A percentile compares a stretch with the other conserved stretches of the same genome.
These are phyloP conservation scores for Coemansia sp. DNA, from an alignment of 192 early-diverging fungal species.

Conservation along the genomic window DNA sequence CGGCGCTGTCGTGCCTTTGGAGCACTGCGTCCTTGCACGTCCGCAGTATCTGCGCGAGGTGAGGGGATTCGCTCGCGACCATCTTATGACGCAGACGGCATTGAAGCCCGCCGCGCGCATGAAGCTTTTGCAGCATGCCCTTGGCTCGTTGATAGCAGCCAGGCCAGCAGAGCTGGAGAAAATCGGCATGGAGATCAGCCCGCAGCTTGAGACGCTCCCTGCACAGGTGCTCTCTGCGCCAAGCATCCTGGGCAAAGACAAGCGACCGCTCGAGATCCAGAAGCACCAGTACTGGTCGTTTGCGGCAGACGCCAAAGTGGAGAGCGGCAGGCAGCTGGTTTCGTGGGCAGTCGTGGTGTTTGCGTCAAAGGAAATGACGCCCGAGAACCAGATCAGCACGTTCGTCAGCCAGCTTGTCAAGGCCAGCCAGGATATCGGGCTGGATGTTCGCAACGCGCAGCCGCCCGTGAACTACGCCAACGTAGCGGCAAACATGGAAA, in stretches of 20 bases:
- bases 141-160: background rate
- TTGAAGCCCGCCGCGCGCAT: background rate
- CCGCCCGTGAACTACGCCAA: conserved; percentile 17
- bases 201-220: conserved; percentile 4
- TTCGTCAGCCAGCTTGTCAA: conserved; percentile 26
- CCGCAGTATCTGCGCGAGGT: conserved; percentile 5
- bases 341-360: conserved; percentile 33
- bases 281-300: background rate
- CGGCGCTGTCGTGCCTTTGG: conserved; percentile 10
- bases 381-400: conserved; percentile 1
- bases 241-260: background rate
- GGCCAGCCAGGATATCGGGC: conserved; percentile 7
- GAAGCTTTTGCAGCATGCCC: conserved; percentile 6
- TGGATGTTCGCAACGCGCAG: conserved; percentile 13
- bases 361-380: conserved; percentile 2
- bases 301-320: background rate
- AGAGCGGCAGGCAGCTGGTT: background rate
- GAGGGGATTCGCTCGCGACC: background rate
- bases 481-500: background rate
- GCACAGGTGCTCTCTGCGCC: conserved; percentile 16
- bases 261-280: background rate
- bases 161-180: background rate
- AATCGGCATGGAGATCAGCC: conserved; percentile 18
- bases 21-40: background rate
- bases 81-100: background rate